These are phyloP conservation scores for Cadophora malorum DNA, from an alignment of 2,329 filamentous ascomycete species.

Conservation along the genomic window DNA sequence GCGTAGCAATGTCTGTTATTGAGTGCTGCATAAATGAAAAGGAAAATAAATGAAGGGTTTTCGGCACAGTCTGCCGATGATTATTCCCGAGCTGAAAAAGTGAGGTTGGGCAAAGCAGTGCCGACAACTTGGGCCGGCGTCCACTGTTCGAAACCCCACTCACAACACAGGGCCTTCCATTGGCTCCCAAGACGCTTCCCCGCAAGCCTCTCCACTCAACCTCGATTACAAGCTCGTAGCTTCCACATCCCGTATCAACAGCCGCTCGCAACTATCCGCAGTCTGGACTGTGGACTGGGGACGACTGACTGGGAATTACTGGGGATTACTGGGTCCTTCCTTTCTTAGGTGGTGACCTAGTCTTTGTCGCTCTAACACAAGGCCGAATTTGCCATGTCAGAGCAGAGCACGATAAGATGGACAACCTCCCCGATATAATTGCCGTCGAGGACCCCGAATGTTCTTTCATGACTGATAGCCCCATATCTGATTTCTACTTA, in stretches of 20 bases:
- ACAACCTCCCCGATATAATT: conserved; percentile 30
- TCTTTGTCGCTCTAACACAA: conserved; percentile 19
- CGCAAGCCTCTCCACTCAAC: conserved; percentile 25
- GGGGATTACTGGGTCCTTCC: not conserved
- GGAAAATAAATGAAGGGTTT: not conserved
- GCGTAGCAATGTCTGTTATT: not conserved
- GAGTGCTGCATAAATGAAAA: not conserved
- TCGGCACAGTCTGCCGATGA: conserved; percentile 6
- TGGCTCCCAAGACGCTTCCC: conserved; percentile 22
- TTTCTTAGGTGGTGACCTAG: not conserved
- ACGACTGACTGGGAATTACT: not conserved
- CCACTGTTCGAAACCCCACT: conserved; percentile 17
- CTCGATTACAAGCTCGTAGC: conserved; percentile 23
- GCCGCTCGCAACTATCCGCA: conserved; percentile 22
- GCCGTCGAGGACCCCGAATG: conserved; percentile 34
- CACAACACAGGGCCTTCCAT: not conserved
- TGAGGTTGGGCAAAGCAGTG: conserved; percentile 12
- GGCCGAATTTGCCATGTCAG: conserved; percentile 26
- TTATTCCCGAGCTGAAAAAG: not conserved
- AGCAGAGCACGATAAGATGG: conserved; percentile 21
- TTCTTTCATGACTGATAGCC: conserved; percentile 21
- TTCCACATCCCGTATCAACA: conserved; percentile 30
- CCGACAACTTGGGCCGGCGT: conserved; percentile 28
- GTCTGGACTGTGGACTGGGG: conserved; percentile 15
- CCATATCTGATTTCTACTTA: conserved; percentile 16